These are phyloP conservation scores for Phytophthora tubulina DNA, from an alignment of 352 stramenopile genomes.

Conservation along the genomic window DNA sequence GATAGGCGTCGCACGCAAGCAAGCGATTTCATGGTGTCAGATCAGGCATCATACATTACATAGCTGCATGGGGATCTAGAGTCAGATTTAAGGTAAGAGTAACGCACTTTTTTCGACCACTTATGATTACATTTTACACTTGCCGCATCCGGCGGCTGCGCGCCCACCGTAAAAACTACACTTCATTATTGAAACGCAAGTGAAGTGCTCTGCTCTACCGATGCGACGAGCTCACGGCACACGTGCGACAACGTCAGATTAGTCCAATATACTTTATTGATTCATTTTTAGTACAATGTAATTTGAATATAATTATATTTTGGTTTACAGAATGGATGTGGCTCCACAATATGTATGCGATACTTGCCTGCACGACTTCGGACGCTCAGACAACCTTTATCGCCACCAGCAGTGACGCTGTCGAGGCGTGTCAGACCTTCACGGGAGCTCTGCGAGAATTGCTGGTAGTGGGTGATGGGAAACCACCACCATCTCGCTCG, in stretches of 20 bases:
- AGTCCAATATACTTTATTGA: neutral
- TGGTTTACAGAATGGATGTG: neutral
- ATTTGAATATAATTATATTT: constrained; percentile 5
- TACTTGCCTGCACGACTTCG: constrained; percentile 6
- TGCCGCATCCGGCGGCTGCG: neutral
- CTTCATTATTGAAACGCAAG: constrained; percentile 16
- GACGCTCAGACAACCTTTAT: neutral
- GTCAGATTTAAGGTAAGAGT: no score
- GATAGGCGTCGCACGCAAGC: no score
- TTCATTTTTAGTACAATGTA: constrained; percentile 3
- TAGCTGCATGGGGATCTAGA: no score
- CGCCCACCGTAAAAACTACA: neutral
- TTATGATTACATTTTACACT: neutral
- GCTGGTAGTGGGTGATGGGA: constrained; percentile 4
- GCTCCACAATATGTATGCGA: neutral
- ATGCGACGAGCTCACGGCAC: neutral
- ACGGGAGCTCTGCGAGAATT: constrained; percentile 2
- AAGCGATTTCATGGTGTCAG: no score
- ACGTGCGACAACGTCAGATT: constrained; percentile 6
- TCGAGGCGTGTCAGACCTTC: neutral
- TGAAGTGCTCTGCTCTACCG: constrained; percentile 9
- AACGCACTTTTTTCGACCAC: no score
- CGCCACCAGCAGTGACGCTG: neutral
- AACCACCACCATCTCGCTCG: neutral
- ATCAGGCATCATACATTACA: no score